Percentiles rank a stretch among this genome's conserved stretches.
These are phyloP conservation scores for Lycium barbarum DNA, from an alignment of 257 asterid genomes.

Conservation along the genomic window DNA sequence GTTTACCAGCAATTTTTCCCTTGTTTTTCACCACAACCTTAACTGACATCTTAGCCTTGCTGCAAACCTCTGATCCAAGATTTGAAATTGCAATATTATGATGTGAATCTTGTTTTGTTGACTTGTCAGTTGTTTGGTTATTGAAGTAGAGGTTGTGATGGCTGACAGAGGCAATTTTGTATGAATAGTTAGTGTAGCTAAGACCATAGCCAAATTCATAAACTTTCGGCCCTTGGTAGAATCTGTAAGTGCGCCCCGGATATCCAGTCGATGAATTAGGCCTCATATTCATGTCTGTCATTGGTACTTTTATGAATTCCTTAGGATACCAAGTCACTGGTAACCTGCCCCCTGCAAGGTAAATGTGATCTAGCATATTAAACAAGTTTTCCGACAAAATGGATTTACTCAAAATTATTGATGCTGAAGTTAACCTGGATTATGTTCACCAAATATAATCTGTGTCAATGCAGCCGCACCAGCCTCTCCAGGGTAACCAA, in stretches of 20 bases:
- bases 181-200: constrained; percentile 61
- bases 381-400: neutral
- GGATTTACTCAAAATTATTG: neutral
- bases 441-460: constrained; percentile 66
- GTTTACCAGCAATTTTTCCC: constrained; percentile 56
- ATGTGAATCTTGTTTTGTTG: neutral
- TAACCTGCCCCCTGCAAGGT: constrained; percentile 61
- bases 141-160: constrained; percentile 38
- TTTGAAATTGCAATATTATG: constrained; percentile 40
- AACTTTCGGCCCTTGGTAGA: constrained; percentile 66
- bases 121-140: neutral
- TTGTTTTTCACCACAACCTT: constrained; percentile 48
- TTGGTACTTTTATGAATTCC: constrained; percentile 55
- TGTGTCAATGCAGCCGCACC: constrained; percentile 69
- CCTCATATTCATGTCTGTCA: constrained; percentile 88
- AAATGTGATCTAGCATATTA: neutral
- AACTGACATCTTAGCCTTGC: constrained; percentile 42
- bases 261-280: constrained; percentile 61
- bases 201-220: constrained; percentile 74
- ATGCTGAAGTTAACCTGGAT: constrained; percentile 53
- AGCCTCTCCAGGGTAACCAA: constrained; percentile 76
- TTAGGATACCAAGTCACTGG: constrained; percentile 83
- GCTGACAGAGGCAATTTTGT: constrained; percentile 49
- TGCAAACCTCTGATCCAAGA: constrained; percentile 43
- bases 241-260: constrained; percentile 80